Percentiles rank a stretch among this genome's conserved stretches.
phyloP scores from a whole-genome alignment of 345 rosid species.

The Linum usitatissimum region DNA sequence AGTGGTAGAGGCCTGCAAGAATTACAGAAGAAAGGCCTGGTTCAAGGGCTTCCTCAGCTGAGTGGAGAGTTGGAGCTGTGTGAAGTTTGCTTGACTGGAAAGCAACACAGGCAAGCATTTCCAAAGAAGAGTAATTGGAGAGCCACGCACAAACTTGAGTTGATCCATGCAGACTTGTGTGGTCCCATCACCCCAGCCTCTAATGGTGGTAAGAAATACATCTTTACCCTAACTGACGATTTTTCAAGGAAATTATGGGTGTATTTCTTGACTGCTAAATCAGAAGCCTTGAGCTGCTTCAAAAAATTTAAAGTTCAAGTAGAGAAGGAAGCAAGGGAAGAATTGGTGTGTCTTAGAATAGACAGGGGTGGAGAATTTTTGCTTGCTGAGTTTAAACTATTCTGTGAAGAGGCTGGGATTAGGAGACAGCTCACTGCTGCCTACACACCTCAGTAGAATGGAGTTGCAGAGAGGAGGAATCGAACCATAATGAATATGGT shows the following conservation, averaged over 20 bases:
- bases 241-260: background rate
- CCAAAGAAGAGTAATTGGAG: too few relatives aligned
- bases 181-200: too few relatives aligned
- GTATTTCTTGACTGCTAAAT: background rate
- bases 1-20: background rate
- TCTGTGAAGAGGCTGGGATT: too few relatives aligned
- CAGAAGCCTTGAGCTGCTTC: background rate
- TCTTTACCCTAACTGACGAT: background rate
- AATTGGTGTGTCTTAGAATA: background rate
- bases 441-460: background rate
- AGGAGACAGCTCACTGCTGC: too few relatives aligned
- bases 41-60: background rate
- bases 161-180: too few relatives aligned
- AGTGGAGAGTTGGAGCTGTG: background rate
- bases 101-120: conserved; percentile 1
- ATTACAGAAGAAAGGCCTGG: background rate
- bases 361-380: background rate
- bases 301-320: background rate
- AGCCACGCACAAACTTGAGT: too few relatives aligned
- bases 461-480: background rate
- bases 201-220: background rate
- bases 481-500: conserved; percentile 5
- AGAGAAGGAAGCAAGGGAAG: background rate
- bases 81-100: background rate
- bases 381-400: too few relatives aligned